Conservation (phyloP, 257 asterid genomes). For the Gentiana straminea region DNA sequence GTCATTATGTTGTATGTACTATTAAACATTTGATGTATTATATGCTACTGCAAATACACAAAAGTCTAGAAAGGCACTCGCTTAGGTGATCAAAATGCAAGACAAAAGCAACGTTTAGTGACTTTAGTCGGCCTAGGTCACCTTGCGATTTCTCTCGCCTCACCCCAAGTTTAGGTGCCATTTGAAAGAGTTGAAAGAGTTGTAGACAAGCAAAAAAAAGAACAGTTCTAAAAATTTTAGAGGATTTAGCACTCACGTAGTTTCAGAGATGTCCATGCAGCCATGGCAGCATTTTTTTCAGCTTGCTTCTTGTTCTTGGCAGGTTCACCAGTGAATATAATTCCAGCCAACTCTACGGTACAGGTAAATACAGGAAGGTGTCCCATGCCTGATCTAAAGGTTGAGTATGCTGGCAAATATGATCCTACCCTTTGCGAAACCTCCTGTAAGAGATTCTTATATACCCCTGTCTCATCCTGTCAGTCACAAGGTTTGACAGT, state of each 20-base stretch:
- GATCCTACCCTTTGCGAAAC: slow-evolving; percentile 50
- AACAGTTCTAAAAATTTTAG: too few relatives aligned
- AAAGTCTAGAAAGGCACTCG: too few relatives aligned
- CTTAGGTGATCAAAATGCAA: too few relatives aligned
- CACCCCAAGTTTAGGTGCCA: too few relatives aligned
- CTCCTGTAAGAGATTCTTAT: slow-evolving; percentile 45
- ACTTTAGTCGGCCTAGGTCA: too few relatives aligned
- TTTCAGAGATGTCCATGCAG: slow-evolving; percentile 52
- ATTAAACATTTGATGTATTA: too few relatives aligned
- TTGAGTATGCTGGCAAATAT: slow-evolving; percentile 31
- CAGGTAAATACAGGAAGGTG: slow-evolving; percentile 42
- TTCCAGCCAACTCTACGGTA: slow-evolving; percentile 39
- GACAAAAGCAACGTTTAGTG: too few relatives aligned
- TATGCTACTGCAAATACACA: too few relatives aligned
- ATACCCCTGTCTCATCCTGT: slow-evolving; percentile 52
- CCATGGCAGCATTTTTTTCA: slow-evolving; percentile 50
- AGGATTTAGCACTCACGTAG: slow-evolving; percentile 16
- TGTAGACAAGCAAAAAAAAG: too few relatives aligned
- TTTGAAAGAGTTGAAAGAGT: too few relatives aligned
- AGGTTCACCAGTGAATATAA: slow-evolving; percentile 39
- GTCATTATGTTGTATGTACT: too few relatives aligned
- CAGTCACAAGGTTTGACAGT: slow-evolving; percentile 1
- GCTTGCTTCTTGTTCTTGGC: slow-evolving; percentile 52
- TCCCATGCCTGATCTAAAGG: slow-evolving; percentile 41
- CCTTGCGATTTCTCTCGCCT: too few relatives aligned